A percentile compares a stretch with the other conserved stretches of the same genome.
phyloP scores from a whole-genome alignment of 306 rosid species.

The Coriaria nepalensis region DNA sequence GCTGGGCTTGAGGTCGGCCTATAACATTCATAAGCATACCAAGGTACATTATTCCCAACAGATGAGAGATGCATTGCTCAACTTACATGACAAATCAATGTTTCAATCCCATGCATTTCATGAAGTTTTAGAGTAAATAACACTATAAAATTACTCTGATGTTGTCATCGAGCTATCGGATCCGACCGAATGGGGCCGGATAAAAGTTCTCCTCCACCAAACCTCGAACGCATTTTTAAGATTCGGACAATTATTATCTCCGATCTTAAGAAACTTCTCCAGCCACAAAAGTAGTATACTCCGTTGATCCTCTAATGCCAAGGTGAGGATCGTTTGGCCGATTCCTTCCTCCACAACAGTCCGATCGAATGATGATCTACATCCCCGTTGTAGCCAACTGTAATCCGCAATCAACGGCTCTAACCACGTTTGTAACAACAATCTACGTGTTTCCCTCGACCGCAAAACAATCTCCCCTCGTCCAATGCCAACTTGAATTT shows the following conservation, averaged over 20 bases:
- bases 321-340: slow-evolving; percentile 83
- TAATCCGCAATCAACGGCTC: slow-evolving; percentile 80
- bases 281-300: slow-evolving; percentile 79
- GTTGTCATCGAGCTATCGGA: too few relatives aligned
- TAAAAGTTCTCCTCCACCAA: slow-evolving; percentile 91
- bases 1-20: too few relatives aligned
- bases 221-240: slow-evolving; percentile 89
- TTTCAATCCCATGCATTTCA: too few relatives aligned
- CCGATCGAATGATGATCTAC: slow-evolving; percentile 55
- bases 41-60: too few relatives aligned
- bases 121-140: too few relatives aligned
- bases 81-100: too few relatives aligned
- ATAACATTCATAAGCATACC: too few relatives aligned
- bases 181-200: slow-evolving; percentile 31
- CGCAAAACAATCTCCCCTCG: slow-evolving; percentile 65
- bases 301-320: slow-evolving; percentile 82
- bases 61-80: too few relatives aligned
- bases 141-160: too few relatives aligned
- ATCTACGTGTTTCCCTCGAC: slow-evolving; percentile 50
- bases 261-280: slow-evolving; percentile 67
- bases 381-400: slow-evolving; percentile 79
- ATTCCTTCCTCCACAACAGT: slow-evolving; percentile 90
- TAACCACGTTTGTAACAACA: slow-evolving; percentile 73
- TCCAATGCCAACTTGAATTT: slow-evolving; percentile 70
- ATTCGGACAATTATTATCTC: slow-evolving; percentile 71